Percentiles rank a stretch among this genome's conserved stretches.
Conservation (phyloP, 805 yeast genomes). For the Barnettozyma californica region DNA sequence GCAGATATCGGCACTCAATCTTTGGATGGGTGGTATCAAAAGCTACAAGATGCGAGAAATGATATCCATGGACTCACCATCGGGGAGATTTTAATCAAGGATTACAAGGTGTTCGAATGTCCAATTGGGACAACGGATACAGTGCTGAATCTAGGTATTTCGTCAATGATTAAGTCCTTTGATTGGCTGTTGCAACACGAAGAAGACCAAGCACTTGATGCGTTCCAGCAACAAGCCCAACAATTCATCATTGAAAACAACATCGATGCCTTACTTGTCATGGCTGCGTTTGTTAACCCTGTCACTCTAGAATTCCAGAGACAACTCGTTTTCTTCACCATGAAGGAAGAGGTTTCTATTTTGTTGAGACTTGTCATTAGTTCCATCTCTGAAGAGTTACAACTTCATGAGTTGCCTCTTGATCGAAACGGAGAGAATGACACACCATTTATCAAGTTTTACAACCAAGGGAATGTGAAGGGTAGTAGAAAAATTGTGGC, state of each 20-base stretch:
- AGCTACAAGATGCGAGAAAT: constrained; percentile 46
- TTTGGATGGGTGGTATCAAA: constrained; percentile 20
- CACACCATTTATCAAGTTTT: not conserved
- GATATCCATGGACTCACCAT: constrained; percentile 57
- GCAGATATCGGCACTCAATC: not conserved
- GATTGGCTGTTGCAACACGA: constrained; percentile 29
- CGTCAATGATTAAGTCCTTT: constrained; percentile 64
- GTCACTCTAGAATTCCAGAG: constrained; percentile 32
- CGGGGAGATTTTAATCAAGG: constrained; percentile 67
- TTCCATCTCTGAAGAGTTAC: not conserved
- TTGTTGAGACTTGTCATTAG: constrained; percentile 4
- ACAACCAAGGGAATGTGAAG: constrained; percentile 3
- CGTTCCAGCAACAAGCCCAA: constrained; percentile 28
- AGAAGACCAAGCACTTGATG: constrained; percentile 14
- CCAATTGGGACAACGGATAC: constrained; percentile 25
- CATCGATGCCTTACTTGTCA: constrained; percentile 32
- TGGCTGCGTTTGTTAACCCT: constrained; percentile 37
- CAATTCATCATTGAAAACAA: constrained; percentile 20
- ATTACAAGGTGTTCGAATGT: constrained; percentile 68
- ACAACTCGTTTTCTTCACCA: constrained; percentile 31
- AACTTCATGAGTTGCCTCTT: not conserved
- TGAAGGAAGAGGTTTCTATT: not conserved
- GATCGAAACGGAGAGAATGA: constrained; percentile 14
- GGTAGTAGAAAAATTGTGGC: constrained; percentile 10
- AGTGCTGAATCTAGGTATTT: constrained; percentile 55